A percentile compares a stretch with the other conserved stretches of the same genome.
These are phyloP conservation scores for Colletotrichum salicis DNA, from an alignment of 2,329 filamentous ascomycete genomes.

Conservation along the genomic window DNA sequence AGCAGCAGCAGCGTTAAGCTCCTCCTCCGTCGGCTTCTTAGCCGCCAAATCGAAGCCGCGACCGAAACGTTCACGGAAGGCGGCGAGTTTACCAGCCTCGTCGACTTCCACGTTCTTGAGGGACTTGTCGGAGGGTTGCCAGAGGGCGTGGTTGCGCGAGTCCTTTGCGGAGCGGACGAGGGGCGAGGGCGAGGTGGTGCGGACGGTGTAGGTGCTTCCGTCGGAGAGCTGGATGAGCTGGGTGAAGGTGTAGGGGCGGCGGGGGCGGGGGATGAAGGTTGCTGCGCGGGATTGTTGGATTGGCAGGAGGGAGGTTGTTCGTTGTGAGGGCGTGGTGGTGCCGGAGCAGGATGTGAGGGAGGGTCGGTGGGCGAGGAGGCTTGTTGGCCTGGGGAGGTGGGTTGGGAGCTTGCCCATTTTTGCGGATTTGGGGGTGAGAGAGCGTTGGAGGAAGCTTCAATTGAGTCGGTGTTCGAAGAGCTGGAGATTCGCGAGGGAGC, in stretches of 20 bases:
- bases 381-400: conserved; percentile 29
- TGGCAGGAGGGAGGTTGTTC: no score
- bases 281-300: conserved; percentile 75
- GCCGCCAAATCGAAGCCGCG: conserved; percentile 78
- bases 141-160: conserved; percentile 86
- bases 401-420: conserved; percentile 34
- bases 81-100: conserved; percentile 88
- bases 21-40: conserved; percentile 26
- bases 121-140: conserved; percentile 87
- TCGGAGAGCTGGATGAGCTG: conserved; percentile 93
- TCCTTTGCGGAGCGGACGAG: conserved; percentile 77
- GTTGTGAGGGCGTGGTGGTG: no score
- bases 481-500: no score
- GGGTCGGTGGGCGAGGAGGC: conserved; percentile 12
- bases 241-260: conserved; percentile 96
- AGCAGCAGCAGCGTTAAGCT: background rate
- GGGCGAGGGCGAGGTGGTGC: conserved; percentile 77
- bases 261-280: conserved; percentile 86
- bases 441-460: background rate
- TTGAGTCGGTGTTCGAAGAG: background rate
- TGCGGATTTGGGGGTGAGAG: background rate
- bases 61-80: conserved; percentile 88
- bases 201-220: conserved; percentile 83
- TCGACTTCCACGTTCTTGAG: conserved; percentile 92
- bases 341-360: conserved; percentile 42